Percentiles rank a stretch among this genome's conserved stretches.
Evolutionary conservation across 495 filamentous ascomycete genomes (phyloP).

Genomic region (Neurospora sp.): DNA sequence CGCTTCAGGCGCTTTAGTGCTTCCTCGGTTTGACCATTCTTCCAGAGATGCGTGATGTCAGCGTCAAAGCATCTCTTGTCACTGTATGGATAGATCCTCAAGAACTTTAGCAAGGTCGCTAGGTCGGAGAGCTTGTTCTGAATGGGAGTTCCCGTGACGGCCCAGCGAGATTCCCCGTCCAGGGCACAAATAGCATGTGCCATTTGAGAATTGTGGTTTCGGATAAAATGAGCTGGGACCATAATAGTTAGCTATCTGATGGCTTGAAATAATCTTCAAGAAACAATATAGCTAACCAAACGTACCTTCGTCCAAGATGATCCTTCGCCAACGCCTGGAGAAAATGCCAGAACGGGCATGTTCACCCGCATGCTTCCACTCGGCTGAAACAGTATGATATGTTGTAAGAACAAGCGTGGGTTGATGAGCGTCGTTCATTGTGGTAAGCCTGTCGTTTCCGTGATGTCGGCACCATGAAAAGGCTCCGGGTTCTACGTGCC

Average conservation of each 20-base stretch:
- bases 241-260: slow-evolving; percentile 18
- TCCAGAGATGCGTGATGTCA: slow-evolving; percentile 26
- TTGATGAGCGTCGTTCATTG: slow-evolving; percentile 2
- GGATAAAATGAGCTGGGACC: slow-evolving; percentile 16
- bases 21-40: slow-evolving; percentile 20
- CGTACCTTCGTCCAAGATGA: slow-evolving; percentile 41
- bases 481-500: slow-evolving; percentile 16
- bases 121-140: slow-evolving; percentile 34
- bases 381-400: slow-evolving; percentile 29
- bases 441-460: slow-evolving; percentile 15
- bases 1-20: slow-evolving; percentile 26
- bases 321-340: slow-evolving; percentile 24
- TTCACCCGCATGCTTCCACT: slow-evolving; percentile 15
- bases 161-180: slow-evolving; percentile 27
- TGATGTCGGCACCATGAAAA: slow-evolving; percentile 23
- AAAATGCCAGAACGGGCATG: slow-evolving; percentile 13
- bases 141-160: slow-evolving; percentile 35
- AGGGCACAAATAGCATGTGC: slow-evolving; percentile 27
- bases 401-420: slow-evolving; percentile 27
- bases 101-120: slow-evolving; percentile 27
- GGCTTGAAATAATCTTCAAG: slow-evolving; percentile 9
- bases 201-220: slow-evolving; percentile 25
- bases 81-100: slow-evolving; percentile 28
- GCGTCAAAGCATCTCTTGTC: slow-evolving; percentile 24
- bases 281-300: background rate